These are phyloP conservation scores for Leccinum incarnatum DNA, from an alignment of 768 basidiomycete species.

Conservation along the genomic window DNA sequence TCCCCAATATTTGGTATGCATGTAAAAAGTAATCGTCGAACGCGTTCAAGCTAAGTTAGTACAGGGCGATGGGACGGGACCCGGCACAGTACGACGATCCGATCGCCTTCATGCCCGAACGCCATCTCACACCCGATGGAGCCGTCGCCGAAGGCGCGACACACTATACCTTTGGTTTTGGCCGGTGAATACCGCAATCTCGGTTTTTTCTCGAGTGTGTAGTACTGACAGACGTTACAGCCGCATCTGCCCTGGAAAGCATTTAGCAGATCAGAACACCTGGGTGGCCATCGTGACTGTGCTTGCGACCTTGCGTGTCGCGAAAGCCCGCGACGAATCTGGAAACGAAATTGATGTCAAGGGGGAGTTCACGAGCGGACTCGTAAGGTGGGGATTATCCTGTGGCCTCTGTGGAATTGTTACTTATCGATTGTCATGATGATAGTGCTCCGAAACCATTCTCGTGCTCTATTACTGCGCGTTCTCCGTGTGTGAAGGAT, in stretches of 20 bases:
- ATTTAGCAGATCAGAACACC: constrained; percentile 32
- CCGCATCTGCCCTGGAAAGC: constrained; percentile 33
- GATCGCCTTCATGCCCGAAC: constrained; percentile 51
- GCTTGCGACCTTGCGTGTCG: constrained; percentile 29
- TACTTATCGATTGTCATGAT: not conserved
- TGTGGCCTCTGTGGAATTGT: not conserved
- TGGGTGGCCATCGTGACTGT: constrained; percentile 33
- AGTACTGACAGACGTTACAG: constrained; percentile 10
- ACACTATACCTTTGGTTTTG: constrained; percentile 20
- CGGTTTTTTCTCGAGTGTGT: not conserved
- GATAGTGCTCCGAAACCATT: constrained; percentile 25
- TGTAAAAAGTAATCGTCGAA: not conserved
- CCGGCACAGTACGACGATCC: constrained; percentile 50
- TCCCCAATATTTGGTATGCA: constrained; percentile 26
- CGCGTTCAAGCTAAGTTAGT: not conserved
- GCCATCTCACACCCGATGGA: constrained; percentile 40
- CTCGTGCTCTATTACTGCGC: constrained; percentile 18
- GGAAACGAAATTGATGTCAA: constrained; percentile 32
- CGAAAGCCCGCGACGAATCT: constrained; percentile 25
- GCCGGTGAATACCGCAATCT: constrained; percentile 18
- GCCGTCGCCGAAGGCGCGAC: constrained; percentile 5
- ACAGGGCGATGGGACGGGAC: constrained; percentile 50
- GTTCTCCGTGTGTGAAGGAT: constrained; percentile 10
- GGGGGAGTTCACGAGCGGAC: constrained; percentile 23
- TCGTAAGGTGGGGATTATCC: constrained; percentile 12